Evolutionary conservation across 2,329 filamentous ascomycete genomes (phyloP).

Genomic region (Pseudohalonectria lignicola): DNA sequence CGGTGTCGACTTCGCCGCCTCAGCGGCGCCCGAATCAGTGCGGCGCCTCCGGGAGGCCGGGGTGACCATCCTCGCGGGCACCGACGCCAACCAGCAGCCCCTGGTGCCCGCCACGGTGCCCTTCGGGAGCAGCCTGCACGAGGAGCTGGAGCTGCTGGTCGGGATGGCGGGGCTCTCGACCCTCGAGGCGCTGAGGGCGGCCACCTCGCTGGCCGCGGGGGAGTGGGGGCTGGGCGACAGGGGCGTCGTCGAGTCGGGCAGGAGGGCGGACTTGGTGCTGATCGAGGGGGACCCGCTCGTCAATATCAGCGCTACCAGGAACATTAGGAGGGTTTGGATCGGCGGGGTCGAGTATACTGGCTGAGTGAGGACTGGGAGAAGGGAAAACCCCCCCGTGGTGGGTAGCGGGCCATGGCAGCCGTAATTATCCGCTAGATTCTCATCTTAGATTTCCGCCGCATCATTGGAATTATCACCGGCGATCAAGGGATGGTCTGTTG

Average conservation of each 20-base stretch:
- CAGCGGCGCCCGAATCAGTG: too few relatives aligned
- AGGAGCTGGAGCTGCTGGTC: slow-evolving; percentile 12
- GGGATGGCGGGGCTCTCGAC: slow-evolving; percentile 9
- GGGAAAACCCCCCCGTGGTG: too few relatives aligned
- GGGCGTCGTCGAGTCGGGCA: slow-evolving; percentile 12
- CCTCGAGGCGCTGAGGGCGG: slow-evolving; percentile 9
- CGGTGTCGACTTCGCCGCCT: too few relatives aligned
- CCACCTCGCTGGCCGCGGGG: slow-evolving; percentile 10
- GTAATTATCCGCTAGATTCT: too few relatives aligned
- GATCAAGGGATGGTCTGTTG: too few relatives aligned
- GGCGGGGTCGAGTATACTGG: slow-evolving; percentile 12
- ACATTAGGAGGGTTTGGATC: slow-evolving; percentile 16
- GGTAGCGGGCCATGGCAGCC: too few relatives aligned
- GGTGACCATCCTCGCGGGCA: slow-evolving; percentile 18
- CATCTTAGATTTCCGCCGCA: too few relatives aligned
- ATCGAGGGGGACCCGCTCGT: slow-evolving; percentile 15
- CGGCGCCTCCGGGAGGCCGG: too few relatives aligned
- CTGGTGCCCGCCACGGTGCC: not conserved
- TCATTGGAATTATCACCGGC: too few relatives aligned
- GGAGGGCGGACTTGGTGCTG: slow-evolving; percentile 18
- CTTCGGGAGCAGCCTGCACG: slow-evolving; percentile 11
- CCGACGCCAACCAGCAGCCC: slow-evolving; percentile 10
- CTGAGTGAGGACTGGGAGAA: too few relatives aligned
- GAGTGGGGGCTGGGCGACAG: too few relatives aligned
- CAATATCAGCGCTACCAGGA: slow-evolving; percentile 14